A percentile compares a stretch with the other conserved stretches of the same genome.
phyloP scores from a whole-genome alignment of 768 basidiomycete species.

The Termitomyces sp. region DNA sequence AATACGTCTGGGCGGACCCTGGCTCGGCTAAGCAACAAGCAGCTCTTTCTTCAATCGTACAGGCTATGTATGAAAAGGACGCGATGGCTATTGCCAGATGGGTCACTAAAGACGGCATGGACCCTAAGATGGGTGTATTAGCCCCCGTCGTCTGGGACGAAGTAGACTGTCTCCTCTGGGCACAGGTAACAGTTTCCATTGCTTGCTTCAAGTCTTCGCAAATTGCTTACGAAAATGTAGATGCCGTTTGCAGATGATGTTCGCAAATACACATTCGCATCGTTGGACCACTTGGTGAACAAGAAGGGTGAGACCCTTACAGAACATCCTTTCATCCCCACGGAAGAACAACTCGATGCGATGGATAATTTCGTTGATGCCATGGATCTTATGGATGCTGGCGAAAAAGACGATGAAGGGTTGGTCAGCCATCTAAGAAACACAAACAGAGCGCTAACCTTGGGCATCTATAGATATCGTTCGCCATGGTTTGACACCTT shows the following conservation, averaged over 20 bases:
- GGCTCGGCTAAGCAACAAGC: constrained; percentile 65
- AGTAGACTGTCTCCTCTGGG: constrained; percentile 81
- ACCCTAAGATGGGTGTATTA: constrained; percentile 84
- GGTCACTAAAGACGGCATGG: constrained; percentile 67
- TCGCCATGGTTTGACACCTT: constrained; percentile 73
- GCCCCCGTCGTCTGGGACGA: constrained; percentile 56
- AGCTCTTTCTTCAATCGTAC: constrained; percentile 80
- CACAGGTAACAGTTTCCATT: constrained; percentile 45
- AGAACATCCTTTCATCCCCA: constrained; percentile 82
- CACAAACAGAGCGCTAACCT: neutral
- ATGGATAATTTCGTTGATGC: constrained; percentile 88
- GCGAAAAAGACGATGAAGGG: constrained; percentile 76
- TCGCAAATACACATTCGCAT: constrained; percentile 81
- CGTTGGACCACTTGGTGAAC: constrained; percentile 66
- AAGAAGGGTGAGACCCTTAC: constrained; percentile 69
- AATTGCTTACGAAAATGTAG: constrained; percentile 29
- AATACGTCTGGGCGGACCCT: constrained; percentile 80
- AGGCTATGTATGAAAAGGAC: constrained; percentile 68
- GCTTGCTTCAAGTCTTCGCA: neutral
- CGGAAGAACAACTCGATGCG: constrained; percentile 64
- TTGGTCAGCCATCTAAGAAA: constrained; percentile 24
- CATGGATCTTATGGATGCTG: constrained; percentile 81
- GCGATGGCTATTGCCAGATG: constrained; percentile 79
- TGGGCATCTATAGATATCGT: constrained; percentile 39
- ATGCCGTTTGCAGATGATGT: constrained; percentile 96